Evolutionary conservation across 1,284 basidiomycete species (phyloP).

Genomic region (Pulchroboletus neoregius): DNA sequence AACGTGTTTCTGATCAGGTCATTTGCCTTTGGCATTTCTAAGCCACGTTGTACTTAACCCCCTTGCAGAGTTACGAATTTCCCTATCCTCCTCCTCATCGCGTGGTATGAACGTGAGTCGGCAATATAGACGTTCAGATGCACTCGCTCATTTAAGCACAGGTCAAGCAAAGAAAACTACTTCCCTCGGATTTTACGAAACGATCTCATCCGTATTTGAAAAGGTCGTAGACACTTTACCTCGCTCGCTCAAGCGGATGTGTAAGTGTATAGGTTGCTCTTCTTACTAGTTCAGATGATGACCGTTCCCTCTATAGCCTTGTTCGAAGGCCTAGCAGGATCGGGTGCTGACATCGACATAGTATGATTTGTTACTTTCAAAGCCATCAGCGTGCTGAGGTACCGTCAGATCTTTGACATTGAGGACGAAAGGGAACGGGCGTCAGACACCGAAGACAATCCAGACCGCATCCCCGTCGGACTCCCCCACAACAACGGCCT

Average conservation of each 20-base stretch:
- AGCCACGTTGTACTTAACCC: constrained; percentile 4
- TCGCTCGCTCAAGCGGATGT: constrained; percentile 62
- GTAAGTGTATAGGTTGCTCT: constrained; percentile 41
- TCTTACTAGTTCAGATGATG: constrained; percentile 10
- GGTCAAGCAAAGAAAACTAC: constrained; percentile 60
- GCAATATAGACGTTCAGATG: not conserved
- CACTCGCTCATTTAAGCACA: constrained; percentile 11
- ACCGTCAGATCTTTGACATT: constrained; percentile 72
- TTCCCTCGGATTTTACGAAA: constrained; percentile 68
- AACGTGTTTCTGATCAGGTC: constrained; percentile 84
- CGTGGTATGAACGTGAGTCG: constrained; percentile 71
- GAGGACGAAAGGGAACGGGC: constrained; percentile 31
- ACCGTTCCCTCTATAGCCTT: constrained; percentile 48
- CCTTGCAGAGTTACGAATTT: constrained; percentile 71
- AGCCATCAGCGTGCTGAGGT: not conserved
- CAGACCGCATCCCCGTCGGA: constrained; percentile 18
- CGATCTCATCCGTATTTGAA: constrained; percentile 62
- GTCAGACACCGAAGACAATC: constrained; percentile 10
- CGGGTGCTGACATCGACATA: constrained; percentile 69
- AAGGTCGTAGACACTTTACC: constrained; percentile 70
- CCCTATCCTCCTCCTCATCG: constrained; percentile 79
- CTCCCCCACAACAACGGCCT: constrained; percentile 11
- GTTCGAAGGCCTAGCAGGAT: constrained; percentile 75
- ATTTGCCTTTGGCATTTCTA: constrained; percentile 10
- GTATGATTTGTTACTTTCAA: constrained; percentile 39